These are phyloP conservation scores for Westerdykella ornata DNA, from an alignment of 2,329 filamentous ascomycete genomes.

Conservation along the genomic window DNA sequence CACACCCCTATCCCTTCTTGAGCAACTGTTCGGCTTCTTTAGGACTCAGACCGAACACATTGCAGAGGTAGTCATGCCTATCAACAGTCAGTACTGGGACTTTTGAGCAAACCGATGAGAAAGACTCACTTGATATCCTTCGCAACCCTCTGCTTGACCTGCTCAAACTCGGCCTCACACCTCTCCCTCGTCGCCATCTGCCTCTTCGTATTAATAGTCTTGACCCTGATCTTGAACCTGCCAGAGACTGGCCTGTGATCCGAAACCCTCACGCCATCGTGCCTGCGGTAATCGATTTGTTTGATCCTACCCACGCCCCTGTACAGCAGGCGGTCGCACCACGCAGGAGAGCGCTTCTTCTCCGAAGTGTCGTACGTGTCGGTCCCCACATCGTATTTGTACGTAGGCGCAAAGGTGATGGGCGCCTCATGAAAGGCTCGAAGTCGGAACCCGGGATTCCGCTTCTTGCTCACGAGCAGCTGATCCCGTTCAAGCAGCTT, in stretches of 20 bases:
- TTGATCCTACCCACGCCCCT: constrained; percentile 73
- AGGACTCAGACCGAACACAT: constrained; percentile 52
- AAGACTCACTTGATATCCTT: constrained; percentile 68
- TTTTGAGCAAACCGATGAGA: not conserved
- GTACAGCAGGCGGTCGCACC: constrained; percentile 93
- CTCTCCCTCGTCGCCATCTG: constrained; percentile 63
- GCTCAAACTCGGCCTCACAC: constrained; percentile 68
- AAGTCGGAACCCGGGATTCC: constrained; percentile 83
- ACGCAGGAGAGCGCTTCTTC: constrained; percentile 88
- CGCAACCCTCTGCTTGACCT: constrained; percentile 61
- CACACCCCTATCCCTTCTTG: constrained; percentile 9
- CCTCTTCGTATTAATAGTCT: constrained; percentile 65
- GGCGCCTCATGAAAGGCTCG: constrained; percentile 84
- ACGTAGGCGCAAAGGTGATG: constrained; percentile 90
- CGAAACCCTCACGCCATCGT: constrained; percentile 75
- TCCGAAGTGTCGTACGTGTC: constrained; percentile 92
- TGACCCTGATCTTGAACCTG: constrained; percentile 73
- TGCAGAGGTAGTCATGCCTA: constrained; percentile 59
- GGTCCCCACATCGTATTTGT: constrained; percentile 96
- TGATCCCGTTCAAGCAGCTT: constrained; percentile 93
- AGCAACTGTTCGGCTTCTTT: constrained; percentile 48
- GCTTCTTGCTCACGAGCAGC: constrained; percentile 76
- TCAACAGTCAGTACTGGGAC: not conserved
- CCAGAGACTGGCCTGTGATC: constrained; percentile 93
- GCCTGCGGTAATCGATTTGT: constrained; percentile 79